Conservation (phyloP, 2,329 filamentous ascomycete species). For the Diplodia corticola region DNA sequence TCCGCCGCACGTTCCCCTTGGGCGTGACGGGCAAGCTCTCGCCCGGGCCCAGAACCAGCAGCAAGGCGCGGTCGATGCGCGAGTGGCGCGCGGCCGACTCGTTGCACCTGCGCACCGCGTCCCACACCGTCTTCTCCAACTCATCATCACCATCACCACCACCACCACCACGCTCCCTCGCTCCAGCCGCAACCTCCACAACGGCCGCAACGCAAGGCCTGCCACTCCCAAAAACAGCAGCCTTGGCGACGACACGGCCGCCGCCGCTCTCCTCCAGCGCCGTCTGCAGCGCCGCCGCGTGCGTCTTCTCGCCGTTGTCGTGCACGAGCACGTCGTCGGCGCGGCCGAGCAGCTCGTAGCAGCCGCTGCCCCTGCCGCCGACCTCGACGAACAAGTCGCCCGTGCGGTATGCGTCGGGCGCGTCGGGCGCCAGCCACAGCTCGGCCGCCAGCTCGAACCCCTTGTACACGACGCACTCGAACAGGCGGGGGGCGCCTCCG, state of each 20-base stretch:
- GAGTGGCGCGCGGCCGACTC: slow-evolving; percentile 23
- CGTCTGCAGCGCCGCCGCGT: slow-evolving; percentile 34
- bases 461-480: slow-evolving; percentile 35
- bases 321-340: slow-evolving; percentile 37
- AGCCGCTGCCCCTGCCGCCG: slow-evolving; percentile 32
- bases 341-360: slow-evolving; percentile 33
- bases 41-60: slow-evolving; percentile 30
- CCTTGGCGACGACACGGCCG: slow-evolving; percentile 25
- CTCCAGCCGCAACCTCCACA: slow-evolving; percentile 28
- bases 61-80: slow-evolving; percentile 31
- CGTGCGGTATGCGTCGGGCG: slow-evolving; percentile 31
- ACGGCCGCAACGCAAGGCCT: slow-evolving; percentile 31
- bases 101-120: neutral
- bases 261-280: slow-evolving; percentile 29
- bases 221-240: slow-evolving; percentile 22
- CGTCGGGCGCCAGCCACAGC: slow-evolving; percentile 31
- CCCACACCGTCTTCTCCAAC: neutral
- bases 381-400: slow-evolving; percentile 36
- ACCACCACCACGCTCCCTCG: neutral
- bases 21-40: slow-evolving; percentile 33
- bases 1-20: slow-evolving; percentile 36
- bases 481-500: slow-evolving; percentile 22
- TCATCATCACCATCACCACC: neutral
- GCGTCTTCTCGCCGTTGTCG: slow-evolving; percentile 37
- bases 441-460: slow-evolving; percentile 38